Evolutionary conservation across 2,329 filamentous ascomycete species (phyloP).

Genomic region (Chaetomium olivaceum): DNA sequence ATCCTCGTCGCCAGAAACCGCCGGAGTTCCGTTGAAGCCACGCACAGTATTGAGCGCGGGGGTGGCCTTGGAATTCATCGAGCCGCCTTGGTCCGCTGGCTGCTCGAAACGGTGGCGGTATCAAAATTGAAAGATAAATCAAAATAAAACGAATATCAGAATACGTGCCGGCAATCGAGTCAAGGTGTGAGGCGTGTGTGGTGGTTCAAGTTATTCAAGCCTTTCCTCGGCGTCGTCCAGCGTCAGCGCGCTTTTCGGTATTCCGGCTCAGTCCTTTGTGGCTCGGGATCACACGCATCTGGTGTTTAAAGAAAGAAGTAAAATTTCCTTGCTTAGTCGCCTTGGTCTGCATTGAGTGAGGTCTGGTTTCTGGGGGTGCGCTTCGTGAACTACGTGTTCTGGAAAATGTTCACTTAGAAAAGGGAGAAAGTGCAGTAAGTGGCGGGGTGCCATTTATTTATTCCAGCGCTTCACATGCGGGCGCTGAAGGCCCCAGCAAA

Average conservation of each 20-base stretch:
- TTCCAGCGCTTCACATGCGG: slow-evolving; percentile 9
- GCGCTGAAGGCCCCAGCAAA: slow-evolving; percentile 7
- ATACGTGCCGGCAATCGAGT: slow-evolving; percentile 2
- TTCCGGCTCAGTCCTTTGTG: slow-evolving; percentile 51
- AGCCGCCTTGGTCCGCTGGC: slow-evolving; percentile 11
- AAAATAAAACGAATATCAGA: neutral
- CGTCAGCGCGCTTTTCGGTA: slow-evolving; percentile 56
- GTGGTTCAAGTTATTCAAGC: slow-evolving; percentile 41
- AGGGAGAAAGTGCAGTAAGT: slow-evolving; percentile 9
- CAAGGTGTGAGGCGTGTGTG: neutral
- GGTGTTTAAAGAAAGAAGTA: slow-evolving; percentile 55
- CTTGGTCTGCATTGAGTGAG: slow-evolving; percentile 56
- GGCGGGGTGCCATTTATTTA: slow-evolving; percentile 12
- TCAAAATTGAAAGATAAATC: neutral
- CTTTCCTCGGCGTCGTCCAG: slow-evolving; percentile 60
- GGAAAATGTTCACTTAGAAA: slow-evolving; percentile 7
- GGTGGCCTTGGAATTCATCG: slow-evolving; percentile 51
- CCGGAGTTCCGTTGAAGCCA: slow-evolving; percentile 57
- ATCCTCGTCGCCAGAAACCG: slow-evolving; percentile 59
- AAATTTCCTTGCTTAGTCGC: slow-evolving; percentile 45
- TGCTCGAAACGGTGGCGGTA: neutral
- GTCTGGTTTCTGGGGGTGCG: slow-evolving; percentile 6
- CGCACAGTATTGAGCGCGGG: slow-evolving; percentile 57
- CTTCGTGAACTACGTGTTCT: neutral
- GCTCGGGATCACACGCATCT: slow-evolving; percentile 56